Base-by-base conservation (phyloP, 2,329 filamentous ascomycete genomes). In the Hypoxylon sp. region DNA sequence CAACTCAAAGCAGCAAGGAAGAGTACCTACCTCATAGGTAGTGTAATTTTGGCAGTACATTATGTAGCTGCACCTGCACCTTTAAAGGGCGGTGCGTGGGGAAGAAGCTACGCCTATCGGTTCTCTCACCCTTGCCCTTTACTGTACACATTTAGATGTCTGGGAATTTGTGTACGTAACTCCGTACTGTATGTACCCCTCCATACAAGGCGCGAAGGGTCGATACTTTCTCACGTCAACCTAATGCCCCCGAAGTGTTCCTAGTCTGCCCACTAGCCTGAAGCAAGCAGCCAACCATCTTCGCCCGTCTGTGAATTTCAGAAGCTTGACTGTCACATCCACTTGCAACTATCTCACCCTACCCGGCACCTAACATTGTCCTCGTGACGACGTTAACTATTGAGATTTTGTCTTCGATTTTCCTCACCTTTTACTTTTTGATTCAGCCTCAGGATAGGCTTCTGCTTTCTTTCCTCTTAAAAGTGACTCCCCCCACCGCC, bases 321-420 rank as follows among this genome's bases (percentile, higher is more conserved):
- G 63, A 68, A 66, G 66, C 66, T 68, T 63, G 59, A 68, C 58
- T 63, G 62, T 68, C 59, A 57, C 63, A 68, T 65, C 63, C 63
- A 63, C 18, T 33, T 26, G 22, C 54, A 60, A 65, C 65, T 50
- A 65, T 61, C 65, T 68, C 46, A 68, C 63, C 50, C 55, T 63
- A 62, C 58, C 55, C 28, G 50, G 57, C 45, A 65, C 59, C 54
- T 66, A 63, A 60, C 58, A 50, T 61, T 67, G 66, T 68, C 66
- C 66, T 68, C 63, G 66, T 68, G 66, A 68, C 63, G 52, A 63
- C 55, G 51, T 63, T 48, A 40, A 58, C 55, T 11, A 56, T 58
- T 64, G 55, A 58, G 59, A 68, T 61, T 64, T 63, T 54, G 63
- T 28, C 48, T 52, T 30, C 32, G 38, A 49, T 30, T 32, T 32